Evolutionary conservation across 495 filamentous ascomycete species (phyloP).

Genomic region (Hypomontagnella monticulosa): DNA sequence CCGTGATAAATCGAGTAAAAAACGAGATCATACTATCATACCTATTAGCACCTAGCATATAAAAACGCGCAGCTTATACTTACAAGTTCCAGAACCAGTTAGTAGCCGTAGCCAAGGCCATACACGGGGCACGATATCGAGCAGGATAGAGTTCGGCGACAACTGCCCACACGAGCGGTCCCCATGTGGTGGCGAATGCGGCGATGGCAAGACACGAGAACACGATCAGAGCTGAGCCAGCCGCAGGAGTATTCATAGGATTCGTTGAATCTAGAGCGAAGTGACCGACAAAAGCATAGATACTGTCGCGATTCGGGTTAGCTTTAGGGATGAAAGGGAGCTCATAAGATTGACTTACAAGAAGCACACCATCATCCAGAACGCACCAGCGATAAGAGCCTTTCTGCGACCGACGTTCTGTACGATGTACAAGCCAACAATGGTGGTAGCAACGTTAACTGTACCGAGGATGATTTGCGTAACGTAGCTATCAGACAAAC

Average conservation of each 20-base stretch:
- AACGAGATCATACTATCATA: conserved; percentile 66
- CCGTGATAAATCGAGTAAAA: conserved; percentile 83
- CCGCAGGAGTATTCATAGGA: conserved; percentile 60
- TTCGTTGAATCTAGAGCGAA: conserved; percentile 62
- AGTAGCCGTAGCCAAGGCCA: conserved; percentile 78
- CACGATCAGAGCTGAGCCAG: conserved; percentile 77
- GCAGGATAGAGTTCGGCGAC: conserved; percentile 84
- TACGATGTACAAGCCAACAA: conserved; percentile 73
- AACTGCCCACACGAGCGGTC: conserved; percentile 83
- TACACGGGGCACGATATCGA: conserved; percentile 76
- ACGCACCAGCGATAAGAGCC: conserved; percentile 70
- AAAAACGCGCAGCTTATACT: conserved; percentile 68
- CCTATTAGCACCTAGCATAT: conserved; percentile 56
- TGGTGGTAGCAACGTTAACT: conserved; percentile 74
- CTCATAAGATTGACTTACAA: conserved; percentile 55
- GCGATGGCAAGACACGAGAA: conserved; percentile 82
- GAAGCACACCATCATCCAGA: conserved; percentile 75
- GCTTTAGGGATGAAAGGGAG: conserved; percentile 60
- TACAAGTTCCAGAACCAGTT: conserved; percentile 90
- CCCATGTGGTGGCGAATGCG: conserved; percentile 77
- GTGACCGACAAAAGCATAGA: conserved; percentile 74
- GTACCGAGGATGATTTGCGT: conserved; percentile 74
- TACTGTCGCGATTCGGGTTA: conserved; percentile 45
- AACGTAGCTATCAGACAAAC: conserved; percentile 69
- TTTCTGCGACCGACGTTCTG: conserved; percentile 74